Evolutionary conservation across 2,329 filamentous ascomycete species (phyloP).

Genomic region (Sporothrix brasiliensis): DNA sequence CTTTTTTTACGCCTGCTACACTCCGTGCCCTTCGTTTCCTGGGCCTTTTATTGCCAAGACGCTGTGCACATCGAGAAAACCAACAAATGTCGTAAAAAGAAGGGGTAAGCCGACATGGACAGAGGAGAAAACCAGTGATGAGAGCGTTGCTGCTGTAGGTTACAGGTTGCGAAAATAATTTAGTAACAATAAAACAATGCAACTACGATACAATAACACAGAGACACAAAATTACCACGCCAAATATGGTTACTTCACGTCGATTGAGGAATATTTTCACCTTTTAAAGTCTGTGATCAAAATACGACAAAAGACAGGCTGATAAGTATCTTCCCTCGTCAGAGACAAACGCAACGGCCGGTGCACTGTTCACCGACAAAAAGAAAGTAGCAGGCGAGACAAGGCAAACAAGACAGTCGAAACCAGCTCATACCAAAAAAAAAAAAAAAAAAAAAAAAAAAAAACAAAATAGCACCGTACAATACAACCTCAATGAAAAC

Average conservation of each 20-base stretch:
- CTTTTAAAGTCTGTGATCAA: neutral
- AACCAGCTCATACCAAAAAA: neutral
- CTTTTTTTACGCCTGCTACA: neutral
- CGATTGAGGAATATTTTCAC: too few species aligned
- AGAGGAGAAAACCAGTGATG: too few species aligned
- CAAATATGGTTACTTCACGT: too few species aligned
- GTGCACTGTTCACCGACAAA: slow-evolving; percentile 4
- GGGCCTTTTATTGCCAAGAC: neutral
- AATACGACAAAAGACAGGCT: too few species aligned
- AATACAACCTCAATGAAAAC: neutral
- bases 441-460: neutral
- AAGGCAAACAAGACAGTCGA: neutral
- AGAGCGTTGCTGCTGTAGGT: too few species aligned
- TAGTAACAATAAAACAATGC: too few species aligned
- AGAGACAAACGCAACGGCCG: slow-evolving; percentile 23
- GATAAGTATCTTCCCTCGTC: too few species aligned
- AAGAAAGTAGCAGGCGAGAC: neutral
- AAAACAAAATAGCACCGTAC: too few species aligned
- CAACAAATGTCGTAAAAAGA: slow-evolving; percentile 11
- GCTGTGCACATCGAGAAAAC: neutral
- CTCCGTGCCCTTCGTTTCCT: neutral
- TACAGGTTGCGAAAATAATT: too few species aligned
- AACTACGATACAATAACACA: too few species aligned
- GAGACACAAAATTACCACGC: too few species aligned
- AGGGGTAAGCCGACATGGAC: neutral